Evolutionary conservation across 2,329 filamentous ascomycete genomes (phyloP).

Genomic region (Exserohilum turcica): DNA sequence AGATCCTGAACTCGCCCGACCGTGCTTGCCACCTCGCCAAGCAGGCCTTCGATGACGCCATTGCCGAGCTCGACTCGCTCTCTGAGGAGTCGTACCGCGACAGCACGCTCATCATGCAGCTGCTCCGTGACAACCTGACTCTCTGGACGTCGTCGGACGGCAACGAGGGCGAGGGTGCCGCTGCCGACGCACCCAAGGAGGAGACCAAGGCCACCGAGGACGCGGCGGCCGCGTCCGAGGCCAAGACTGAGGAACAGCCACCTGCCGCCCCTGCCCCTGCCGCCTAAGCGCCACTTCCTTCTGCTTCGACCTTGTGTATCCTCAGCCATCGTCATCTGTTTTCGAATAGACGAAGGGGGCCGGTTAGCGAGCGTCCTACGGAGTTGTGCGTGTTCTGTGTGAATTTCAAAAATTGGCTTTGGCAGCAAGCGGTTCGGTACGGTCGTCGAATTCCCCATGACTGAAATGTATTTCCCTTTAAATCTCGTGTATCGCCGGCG

Average conservation of each 20-base stretch:
- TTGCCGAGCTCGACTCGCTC: conserved; percentile 96
- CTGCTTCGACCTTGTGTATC: conserved; percentile 43
- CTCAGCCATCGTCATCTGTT: conserved; percentile 41
- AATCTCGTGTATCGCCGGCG: conserved; percentile 32
- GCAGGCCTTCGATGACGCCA: conserved; percentile 98
- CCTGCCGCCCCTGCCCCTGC: conserved; percentile 39
- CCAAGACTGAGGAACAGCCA: conserved; percentile 40
- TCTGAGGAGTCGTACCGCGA: conserved; percentile 99
- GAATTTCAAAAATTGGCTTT: conserved; percentile 50
- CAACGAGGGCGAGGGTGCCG: conserved; percentile 73
- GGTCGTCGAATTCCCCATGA: conserved; percentile 47
- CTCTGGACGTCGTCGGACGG: conserved; percentile 96
- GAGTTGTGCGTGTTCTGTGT: conserved; percentile 47
- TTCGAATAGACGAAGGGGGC: conserved; percentile 41
- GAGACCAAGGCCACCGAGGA: conserved; percentile 59
- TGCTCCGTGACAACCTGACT: conserved; percentile 96
- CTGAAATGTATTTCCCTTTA: conserved; percentile 47
- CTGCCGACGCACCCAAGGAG: conserved; percentile 66
- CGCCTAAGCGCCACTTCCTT: conserved; percentile 40
- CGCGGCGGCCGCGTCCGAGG: conserved; percentile 51
- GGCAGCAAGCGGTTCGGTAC: conserved; percentile 48
- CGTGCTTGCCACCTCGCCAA: conserved; percentile 98
- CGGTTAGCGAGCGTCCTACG: conserved; percentile 46
- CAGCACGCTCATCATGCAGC: conserved; percentile 99
- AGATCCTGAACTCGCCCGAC: conserved; percentile 97